Evolutionary conservation across 306 rosid genomes (phyloP).

Genomic region (Dalbergia oliveri): DNA sequence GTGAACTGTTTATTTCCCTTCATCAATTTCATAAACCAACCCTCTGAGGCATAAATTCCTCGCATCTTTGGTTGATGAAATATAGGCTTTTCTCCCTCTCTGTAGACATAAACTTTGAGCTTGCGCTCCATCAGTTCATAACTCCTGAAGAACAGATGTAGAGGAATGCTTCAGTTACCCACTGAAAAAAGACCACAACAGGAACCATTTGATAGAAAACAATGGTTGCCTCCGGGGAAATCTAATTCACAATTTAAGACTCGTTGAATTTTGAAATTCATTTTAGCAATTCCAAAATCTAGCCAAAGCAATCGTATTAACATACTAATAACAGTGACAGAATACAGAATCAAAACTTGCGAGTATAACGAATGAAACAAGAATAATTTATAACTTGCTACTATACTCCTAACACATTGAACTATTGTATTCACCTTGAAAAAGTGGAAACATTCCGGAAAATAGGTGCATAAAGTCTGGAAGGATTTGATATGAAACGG

Average conservation of each 20-base stretch:
- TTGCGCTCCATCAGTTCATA: conserved; percentile 81
- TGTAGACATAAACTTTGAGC: conserved; percentile 82
- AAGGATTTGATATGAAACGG: conserved; percentile 46
- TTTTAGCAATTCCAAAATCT: neutral
- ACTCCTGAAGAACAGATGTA: conserved; percentile 66
- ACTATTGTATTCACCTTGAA: conserved; percentile 59
- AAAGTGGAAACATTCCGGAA: conserved; percentile 76
- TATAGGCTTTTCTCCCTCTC: conserved; percentile 84
- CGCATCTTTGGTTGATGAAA: conserved; percentile 87
- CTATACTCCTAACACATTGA: conserved; percentile 23
- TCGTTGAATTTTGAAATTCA: neutral
- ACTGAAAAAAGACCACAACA: conserved; percentile 30
- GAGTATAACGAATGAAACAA: conserved; percentile 14
- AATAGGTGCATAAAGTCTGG: conserved; percentile 68
- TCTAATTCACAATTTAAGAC: conserved; percentile 1
- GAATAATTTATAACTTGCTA: conserved; percentile 1
- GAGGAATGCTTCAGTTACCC: conserved; percentile 36
- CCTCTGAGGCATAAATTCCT: conserved; percentile 94
- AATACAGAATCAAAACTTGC: neutral
- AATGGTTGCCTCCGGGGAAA: neutral
- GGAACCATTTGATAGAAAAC: neutral
- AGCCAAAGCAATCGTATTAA: conserved; percentile 12
- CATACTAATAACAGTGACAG: neutral
- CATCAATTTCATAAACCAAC: conserved; percentile 93
- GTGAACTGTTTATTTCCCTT: conserved; percentile 68